A percentile compares a stretch with the other conserved stretches of the same genome.
phyloP scores from a whole-genome alignment of 2,329 filamentous ascomycete genomes.

The Aspergillus sp. region DNA sequence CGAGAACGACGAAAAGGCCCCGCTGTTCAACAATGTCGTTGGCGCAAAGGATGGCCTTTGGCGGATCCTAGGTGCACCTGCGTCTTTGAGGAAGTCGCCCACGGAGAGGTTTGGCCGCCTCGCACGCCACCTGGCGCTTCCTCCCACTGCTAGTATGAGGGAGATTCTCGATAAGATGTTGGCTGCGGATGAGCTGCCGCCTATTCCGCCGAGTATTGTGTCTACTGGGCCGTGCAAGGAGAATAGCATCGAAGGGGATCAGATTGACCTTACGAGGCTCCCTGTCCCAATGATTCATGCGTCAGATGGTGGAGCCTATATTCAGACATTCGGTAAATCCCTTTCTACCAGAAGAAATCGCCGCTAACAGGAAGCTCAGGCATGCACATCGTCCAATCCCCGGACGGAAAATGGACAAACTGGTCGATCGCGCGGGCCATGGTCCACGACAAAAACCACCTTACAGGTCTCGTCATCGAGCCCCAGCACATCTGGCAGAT shows the following conservation, averaged over 20 bases:
- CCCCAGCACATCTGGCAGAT: conserved; percentile 56
- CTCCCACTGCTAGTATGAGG: conserved; percentile 41
- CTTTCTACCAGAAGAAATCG: neutral
- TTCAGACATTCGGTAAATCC: conserved; percentile 48
- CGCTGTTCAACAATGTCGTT: conserved; percentile 58
- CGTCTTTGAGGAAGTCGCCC: conserved; percentile 39
- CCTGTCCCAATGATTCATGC: conserved; percentile 51
- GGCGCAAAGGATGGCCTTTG: conserved; percentile 53
- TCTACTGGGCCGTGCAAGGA: conserved; percentile 51
- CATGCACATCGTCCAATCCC: conserved; percentile 53
- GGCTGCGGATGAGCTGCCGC: conserved; percentile 37
- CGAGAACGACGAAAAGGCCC: conserved; percentile 54
- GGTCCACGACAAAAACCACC: conserved; percentile 50
- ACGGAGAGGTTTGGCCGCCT: conserved; percentile 47
- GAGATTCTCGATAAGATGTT: conserved; percentile 51
- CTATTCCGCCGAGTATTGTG: conserved; percentile 40
- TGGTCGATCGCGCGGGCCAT: conserved; percentile 49
- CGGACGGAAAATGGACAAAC: conserved; percentile 53
- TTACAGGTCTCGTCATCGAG: conserved; percentile 49
- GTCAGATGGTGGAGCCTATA: conserved; percentile 55
- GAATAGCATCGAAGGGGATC: conserved; percentile 40
- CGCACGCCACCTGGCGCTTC: conserved; percentile 48
- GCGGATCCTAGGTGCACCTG: conserved; percentile 54
- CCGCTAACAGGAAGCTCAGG: conserved; percentile 30
- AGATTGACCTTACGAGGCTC: conserved; percentile 50